Percentiles rank a stretch among this genome's conserved stretches.
Evolutionary conservation across 2,329 filamentous ascomycete genomes (phyloP).

Genomic region (Aspergillus intermedius): DNA sequence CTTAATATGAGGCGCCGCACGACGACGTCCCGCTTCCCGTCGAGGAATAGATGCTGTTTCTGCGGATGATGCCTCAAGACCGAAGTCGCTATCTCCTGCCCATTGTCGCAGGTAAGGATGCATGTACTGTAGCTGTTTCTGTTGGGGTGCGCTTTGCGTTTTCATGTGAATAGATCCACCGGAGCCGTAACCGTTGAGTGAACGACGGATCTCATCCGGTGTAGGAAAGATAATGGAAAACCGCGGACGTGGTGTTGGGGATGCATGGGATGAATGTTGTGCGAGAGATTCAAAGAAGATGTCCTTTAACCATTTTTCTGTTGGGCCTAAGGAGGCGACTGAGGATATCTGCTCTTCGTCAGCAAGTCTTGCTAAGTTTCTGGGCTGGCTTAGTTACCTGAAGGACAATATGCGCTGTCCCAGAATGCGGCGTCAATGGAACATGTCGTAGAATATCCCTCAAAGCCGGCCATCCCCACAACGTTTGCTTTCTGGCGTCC

Average conservation of each 20-base stretch:
- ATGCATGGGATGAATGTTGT: constrained; percentile 8
- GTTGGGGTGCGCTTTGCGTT: constrained; percentile 61
- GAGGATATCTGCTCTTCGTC: constrained; percentile 62
- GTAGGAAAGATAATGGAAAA: constrained; percentile 78
- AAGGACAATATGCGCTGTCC: constrained; percentile 30
- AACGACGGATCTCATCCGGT: constrained; percentile 66
- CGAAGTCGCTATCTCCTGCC: constrained; percentile 51
- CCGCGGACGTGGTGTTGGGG: constrained; percentile 32
- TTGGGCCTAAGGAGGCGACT: constrained; percentile 68
- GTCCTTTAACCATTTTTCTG: constrained; percentile 64
- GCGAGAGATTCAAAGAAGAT: constrained; percentile 51
- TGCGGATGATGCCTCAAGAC: neutral
- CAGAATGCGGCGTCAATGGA: constrained; percentile 32
- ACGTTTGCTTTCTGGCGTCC: constrained; percentile 43
- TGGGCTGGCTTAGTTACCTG: constrained; percentile 24
- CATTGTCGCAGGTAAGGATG: constrained; percentile 67
- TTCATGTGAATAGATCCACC: constrained; percentile 79
- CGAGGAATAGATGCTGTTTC: constrained; percentile 8
- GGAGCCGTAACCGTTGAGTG: constrained; percentile 69
- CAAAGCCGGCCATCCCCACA: constrained; percentile 73
- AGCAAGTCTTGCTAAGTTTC: neutral
- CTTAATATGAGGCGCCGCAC: constrained; percentile 82
- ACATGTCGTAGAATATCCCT: constrained; percentile 53
- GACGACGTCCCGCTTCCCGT: constrained; percentile 53
- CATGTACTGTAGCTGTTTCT: constrained; percentile 67